Evolutionary conservation across 2,329 filamentous ascomycete species (phyloP), one percentile per base, ranked within the genome.

Genomic region (Fusarium austroafricanum): DNA sequence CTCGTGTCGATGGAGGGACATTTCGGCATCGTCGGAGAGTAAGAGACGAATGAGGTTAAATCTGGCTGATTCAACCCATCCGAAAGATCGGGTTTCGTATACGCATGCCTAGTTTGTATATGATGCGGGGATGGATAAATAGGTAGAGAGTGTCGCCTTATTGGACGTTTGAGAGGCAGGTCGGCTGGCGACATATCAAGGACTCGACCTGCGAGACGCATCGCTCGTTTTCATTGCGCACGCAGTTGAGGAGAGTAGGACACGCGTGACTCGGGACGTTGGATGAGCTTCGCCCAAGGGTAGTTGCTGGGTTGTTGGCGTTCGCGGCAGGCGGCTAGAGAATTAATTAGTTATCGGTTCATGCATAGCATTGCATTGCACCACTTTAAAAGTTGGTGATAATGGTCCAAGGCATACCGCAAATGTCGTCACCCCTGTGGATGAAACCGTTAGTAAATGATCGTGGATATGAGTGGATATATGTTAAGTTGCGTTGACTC

Each of bases 391-490:
- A 11, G 29, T 31, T 31, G 29, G 29, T 11, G 4, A 14, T 5
- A 55, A 33, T 46, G 11, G 23, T 52, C 7, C 15, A 38, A 56
- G 52, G 78, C 80, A 71, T 79, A 82, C 80, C 79, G 69, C 81
- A 82, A 57, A 82, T 80, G 64, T 82, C 81, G 65, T 82, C 79
- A 64, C 80, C 80, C 76, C 80, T 82, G 59, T 59, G 55, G 52
- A 37, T 58, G 46, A 37, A 56, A 33, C 26, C 33, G 69, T 79
- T 65, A 77, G 76, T 56, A 53, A 55, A 31, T 35, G 58, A 18
- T 50, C 38, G 45, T 62, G 38, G n/a, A 42, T 42, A 5, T 47
- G 43, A 17, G 35, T 45, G 10, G 37, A 33, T 33, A 39, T 18
- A 47, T 38, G 47, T 31, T 10, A 31, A 12, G 29, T 40, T 28